Evolutionary conservation across 1,284 basidiomycete species (phyloP).

Genomic region (Exobasidium cylindrosporum): DNA sequence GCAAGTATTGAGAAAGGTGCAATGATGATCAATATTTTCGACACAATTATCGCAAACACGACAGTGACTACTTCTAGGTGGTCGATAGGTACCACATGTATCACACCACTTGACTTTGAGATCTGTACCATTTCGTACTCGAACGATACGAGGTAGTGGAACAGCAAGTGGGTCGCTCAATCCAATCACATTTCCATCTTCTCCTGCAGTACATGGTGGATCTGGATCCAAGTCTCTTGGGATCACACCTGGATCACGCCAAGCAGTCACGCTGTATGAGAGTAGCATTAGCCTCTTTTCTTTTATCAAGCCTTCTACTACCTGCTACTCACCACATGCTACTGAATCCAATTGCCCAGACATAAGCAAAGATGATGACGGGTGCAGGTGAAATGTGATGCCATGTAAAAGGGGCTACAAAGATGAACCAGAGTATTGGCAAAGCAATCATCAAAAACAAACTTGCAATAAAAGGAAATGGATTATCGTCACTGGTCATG

Average conservation of each 20-base stretch:
- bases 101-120: constrained; percentile 52
- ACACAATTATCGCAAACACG: constrained; percentile 55
- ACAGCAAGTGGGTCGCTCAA: constrained; percentile 22
- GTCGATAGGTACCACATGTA: constrained; percentile 50
- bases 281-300: background rate
- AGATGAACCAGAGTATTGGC: constrained; percentile 45
- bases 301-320: background rate
- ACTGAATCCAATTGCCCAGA: constrained; percentile 32
- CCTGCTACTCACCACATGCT: constrained; percentile 28
- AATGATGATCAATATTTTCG: constrained; percentile 54
- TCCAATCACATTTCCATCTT: constrained; percentile 10
- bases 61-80: constrained; percentile 52
- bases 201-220: constrained; percentile 40
- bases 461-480: constrained; percentile 35
- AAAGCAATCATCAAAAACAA: constrained; percentile 30
- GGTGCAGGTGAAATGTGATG: constrained; percentile 36
- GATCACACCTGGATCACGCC: constrained; percentile 50
- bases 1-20: constrained; percentile 54
- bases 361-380: constrained; percentile 38
- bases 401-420: constrained; percentile 40
- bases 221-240: constrained; percentile 49
- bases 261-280: constrained; percentile 32
- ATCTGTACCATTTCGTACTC: constrained; percentile 20
- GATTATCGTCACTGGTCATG: constrained; percentile 44
- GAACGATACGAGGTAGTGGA: constrained; percentile 22